These are phyloP conservation scores for Penicillium sp. DNA, from an alignment of 2,329 filamentous ascomycete genomes.

Conservation along the genomic window DNA sequence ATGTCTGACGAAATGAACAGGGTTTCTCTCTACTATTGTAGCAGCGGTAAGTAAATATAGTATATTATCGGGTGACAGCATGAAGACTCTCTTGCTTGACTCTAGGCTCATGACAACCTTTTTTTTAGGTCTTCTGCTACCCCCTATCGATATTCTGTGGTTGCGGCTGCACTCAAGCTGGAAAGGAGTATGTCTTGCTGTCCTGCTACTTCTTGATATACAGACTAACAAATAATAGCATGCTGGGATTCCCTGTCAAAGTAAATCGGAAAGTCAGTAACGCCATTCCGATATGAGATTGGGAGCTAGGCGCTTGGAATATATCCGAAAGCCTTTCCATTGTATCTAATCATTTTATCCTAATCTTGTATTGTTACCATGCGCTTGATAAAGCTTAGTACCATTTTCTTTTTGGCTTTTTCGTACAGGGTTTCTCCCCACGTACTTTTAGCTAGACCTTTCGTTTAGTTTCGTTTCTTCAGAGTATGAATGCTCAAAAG, in stretches of 20 bases:
- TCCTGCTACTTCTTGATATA: neutral
- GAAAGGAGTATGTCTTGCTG: slow-evolving; percentile 50
- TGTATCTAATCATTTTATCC: neutral
- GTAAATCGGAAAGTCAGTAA: slow-evolving; percentile 52
- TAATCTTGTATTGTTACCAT: neutral
- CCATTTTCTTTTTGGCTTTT: neutral
- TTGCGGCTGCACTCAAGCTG: slow-evolving; percentile 55
- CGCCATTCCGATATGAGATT: slow-evolving; percentile 50
- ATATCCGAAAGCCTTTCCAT: neutral
- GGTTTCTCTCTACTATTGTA: slow-evolving; percentile 49
- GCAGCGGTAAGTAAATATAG: slow-evolving; percentile 49
- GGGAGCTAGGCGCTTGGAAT: neutral
- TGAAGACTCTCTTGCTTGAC: neutral
- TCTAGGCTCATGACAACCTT: slow-evolving; percentile 5
- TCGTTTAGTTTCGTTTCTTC: neutral
- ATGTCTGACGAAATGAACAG: slow-evolving; percentile 20
- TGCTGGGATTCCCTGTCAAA: slow-evolving; percentile 55
- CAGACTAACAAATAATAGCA: slow-evolving; percentile 38
- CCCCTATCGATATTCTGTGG: slow-evolving; percentile 57
- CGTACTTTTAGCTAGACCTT: neutral
- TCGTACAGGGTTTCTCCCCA: neutral
- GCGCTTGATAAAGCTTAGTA: neutral
- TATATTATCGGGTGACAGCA: neutral
- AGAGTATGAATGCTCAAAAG: neutral
- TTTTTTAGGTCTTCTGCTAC: slow-evolving; percentile 53